Percentiles rank a stretch among this genome's conserved stretches.
Evolutionary conservation across 345 rosid genomes (phyloP).

Genomic region (Raphanus sativus): DNA sequence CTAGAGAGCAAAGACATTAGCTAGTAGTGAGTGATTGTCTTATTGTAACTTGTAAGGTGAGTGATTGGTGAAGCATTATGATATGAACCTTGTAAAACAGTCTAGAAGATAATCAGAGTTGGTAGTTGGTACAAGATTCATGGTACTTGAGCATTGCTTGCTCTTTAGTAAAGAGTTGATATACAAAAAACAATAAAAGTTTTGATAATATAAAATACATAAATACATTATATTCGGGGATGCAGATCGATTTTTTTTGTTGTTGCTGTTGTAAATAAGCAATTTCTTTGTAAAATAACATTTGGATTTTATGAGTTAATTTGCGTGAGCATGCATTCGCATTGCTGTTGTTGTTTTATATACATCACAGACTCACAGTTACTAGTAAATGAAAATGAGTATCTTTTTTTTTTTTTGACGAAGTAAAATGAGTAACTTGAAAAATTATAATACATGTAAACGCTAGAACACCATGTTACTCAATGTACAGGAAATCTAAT

Average conservation of each 20-base stretch:
- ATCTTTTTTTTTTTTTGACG: too few relatives aligned
- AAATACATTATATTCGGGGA: too few relatives aligned
- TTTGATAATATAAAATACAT: conserved; percentile 3
- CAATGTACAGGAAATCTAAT: too few relatives aligned
- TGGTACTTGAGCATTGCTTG: conserved; percentile 9
- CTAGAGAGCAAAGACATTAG: not conserved
- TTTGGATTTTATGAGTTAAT: too few relatives aligned
- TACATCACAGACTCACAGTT: not conserved
- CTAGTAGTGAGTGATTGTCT: not conserved
- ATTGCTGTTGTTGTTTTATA: not conserved
- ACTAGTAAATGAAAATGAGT: not conserved
- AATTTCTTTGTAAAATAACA: too few relatives aligned
- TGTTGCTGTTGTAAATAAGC: too few relatives aligned
- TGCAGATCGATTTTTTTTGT: not conserved
- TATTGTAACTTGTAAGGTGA: not conserved
- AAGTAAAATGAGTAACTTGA: too few relatives aligned
- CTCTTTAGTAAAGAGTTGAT: not conserved
- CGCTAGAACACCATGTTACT: not conserved
- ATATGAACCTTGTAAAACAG: conserved; percentile 8
- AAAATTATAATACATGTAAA: not conserved
- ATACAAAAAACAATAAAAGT: conserved; percentile 10
- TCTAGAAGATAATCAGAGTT: conserved; percentile 10
- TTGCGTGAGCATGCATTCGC: not conserved
- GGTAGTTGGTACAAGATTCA: conserved; percentile 22
- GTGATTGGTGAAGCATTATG: conserved; percentile 24